A percentile compares a stretch with the other conserved stretches of the same genome.
Conservation (phyloP, 331 rosid species). For the Pyracantha coccinea region DNA sequence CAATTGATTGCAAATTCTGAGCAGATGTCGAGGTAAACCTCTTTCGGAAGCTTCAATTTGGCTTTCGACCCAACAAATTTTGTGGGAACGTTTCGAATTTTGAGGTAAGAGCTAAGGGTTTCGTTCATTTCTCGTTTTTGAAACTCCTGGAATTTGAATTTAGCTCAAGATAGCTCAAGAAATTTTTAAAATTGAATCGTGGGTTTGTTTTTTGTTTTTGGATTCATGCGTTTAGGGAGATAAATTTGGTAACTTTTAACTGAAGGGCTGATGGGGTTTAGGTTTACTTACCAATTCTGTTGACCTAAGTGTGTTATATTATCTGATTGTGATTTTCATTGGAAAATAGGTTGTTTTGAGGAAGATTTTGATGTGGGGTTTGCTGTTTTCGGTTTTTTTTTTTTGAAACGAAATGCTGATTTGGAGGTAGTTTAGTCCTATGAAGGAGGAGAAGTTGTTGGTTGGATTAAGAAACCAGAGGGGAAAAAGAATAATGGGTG, state of each 20-base stretch:
- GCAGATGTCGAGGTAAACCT: neutral
- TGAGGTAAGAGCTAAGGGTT: conserved; percentile 21
- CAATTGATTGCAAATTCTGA: neutral
- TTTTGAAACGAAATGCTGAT: neutral
- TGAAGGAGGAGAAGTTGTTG: neutral
- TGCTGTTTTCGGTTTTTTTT: neutral
- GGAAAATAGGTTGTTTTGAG: neutral
- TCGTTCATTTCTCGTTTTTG: neutral
- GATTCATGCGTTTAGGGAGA: neutral
- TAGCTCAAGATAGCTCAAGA: neutral
- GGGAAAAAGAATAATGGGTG: neutral
- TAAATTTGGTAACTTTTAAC: neutral
- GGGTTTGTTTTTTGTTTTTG: neutral
- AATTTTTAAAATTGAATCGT: neutral
- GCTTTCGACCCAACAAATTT: neutral
- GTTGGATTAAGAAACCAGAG: neutral
- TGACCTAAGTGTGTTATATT: neutral
- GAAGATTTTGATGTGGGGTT: neutral
- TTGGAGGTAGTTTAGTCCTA: neutral
- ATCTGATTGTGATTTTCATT: neutral
- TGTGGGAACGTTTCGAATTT: neutral
- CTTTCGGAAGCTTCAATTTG: neutral
- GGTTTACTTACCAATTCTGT: neutral
- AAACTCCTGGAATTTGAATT: conserved; percentile 3
- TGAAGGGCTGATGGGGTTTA: neutral